phyloP scores from a whole-genome alignment of 164 flowering plant species.

The Piper betle region DNA sequence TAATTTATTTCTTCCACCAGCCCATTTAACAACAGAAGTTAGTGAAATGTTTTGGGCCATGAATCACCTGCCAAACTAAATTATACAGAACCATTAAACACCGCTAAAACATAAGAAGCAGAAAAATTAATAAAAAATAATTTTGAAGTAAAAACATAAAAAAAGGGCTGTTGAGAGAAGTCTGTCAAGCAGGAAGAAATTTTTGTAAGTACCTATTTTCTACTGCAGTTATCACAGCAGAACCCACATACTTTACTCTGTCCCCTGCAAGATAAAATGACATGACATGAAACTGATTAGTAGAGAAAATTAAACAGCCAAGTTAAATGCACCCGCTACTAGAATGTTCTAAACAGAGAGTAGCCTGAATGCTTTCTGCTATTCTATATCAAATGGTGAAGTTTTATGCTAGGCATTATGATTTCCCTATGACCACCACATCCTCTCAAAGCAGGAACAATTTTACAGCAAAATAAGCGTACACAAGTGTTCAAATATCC shows the following conservation, averaged over 20 bases:
- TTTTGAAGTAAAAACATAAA: too few relatives aligned
- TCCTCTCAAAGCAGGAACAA: too few relatives aligned
- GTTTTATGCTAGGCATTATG: too few relatives aligned
- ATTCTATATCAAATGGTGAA: too few relatives aligned
- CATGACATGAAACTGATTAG: background rate
- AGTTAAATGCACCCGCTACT: background rate
- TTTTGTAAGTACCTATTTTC: constrained; percentile 47
- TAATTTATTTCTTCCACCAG: too few relatives aligned
- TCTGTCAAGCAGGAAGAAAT: background rate
- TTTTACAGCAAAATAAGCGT: too few relatives aligned
- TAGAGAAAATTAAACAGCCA: background rate
- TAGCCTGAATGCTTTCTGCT: too few relatives aligned
- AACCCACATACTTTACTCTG: constrained; percentile 72
- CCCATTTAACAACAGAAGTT: too few relatives aligned
- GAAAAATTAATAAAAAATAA: too few relatives aligned
- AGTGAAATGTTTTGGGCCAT: background rate
- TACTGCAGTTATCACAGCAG: constrained; percentile 32
- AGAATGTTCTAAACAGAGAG: background rate
- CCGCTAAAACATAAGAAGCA: background rate
- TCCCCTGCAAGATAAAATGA: constrained; percentile 38
- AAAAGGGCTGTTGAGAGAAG: background rate
- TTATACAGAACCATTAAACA: background rate
- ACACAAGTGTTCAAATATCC: too few relatives aligned
- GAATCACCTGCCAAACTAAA: background rate
- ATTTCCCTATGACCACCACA: too few relatives aligned